These are phyloP conservation scores for Letharia columbiana DNA, from an alignment of 495 filamentous ascomycete genomes.

Conservation along the genomic window DNA sequence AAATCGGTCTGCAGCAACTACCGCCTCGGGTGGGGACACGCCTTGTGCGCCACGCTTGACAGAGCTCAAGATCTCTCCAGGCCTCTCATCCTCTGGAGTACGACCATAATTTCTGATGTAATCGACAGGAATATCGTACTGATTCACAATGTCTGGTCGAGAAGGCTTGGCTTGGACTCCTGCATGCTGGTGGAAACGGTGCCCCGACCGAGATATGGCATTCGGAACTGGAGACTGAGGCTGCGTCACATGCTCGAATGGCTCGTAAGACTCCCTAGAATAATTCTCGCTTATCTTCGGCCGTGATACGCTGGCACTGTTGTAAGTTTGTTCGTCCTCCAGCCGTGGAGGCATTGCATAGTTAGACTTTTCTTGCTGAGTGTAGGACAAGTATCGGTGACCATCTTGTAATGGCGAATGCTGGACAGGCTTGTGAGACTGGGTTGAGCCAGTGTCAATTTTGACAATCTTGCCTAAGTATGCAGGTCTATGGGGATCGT, in stretches of 20 bases:
- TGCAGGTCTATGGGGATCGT: constrained; percentile 36
- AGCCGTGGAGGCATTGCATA: background rate
- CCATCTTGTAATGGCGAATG: constrained; percentile 1
- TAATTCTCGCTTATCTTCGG: background rate
- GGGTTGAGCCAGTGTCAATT: constrained; percentile 5
- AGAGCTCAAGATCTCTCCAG: constrained; percentile 18
- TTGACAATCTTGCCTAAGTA: constrained; percentile 17
- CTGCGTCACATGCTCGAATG: background rate
- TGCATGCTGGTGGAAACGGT: background rate
- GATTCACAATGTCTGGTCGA: constrained; percentile 15
- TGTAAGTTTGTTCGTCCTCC: background rate
- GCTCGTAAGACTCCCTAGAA: background rate
- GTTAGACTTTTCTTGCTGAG: background rate
- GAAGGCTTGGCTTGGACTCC: constrained; percentile 6
- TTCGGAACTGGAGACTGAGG: constrained; percentile 7
- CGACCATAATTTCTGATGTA: constrained; percentile 12
- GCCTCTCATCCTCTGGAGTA: constrained; percentile 30
- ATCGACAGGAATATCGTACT: constrained; percentile 2
- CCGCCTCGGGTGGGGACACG: constrained; percentile 20
- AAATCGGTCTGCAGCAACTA: constrained; percentile 36
- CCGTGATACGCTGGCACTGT: background rate
- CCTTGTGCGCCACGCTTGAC: constrained; percentile 11
- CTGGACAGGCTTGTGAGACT: background rate
- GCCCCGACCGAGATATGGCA: constrained; percentile 1
- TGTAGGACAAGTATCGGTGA: constrained; percentile 4